Evolutionary conservation across 805 yeast genomes (phyloP), one percentile per base, ranked within the genome.

Genomic region (Wickerhamiella azyma): DNA sequence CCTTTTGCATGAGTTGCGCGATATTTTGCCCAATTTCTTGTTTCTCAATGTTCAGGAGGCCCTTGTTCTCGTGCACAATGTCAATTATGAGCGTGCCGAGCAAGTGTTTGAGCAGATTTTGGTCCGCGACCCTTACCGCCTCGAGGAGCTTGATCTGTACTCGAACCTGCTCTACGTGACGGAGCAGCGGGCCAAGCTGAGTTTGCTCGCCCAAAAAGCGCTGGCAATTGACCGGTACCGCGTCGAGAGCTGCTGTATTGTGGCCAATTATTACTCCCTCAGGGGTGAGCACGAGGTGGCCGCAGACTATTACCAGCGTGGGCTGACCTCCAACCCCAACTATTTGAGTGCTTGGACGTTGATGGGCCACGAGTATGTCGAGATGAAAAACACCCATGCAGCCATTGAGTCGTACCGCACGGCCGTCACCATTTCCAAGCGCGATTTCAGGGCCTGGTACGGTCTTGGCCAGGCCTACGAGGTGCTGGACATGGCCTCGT

Each of bases 341-440:
- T 85, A 94, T 54, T 67, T 86, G 16, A 76, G 85, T 51, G 96
- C 97, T 0, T 92, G 97, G 97, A 92, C 97, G 0, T 68, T 92
- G 48, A 86, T 92, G 96, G 99, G 99, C 9, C 99, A 92, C 63
- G 99, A 92, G 65, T 92, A 85, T 66, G 94, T 92, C 13, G 99
- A 92, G 61, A 70, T 92, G 55, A 88, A 89, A 58, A 92, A 92
- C 64, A 81, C 95, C 1, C 95, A 92, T 62, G 97, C 97, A 1
- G 98, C 98, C 1, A 92, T 92, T 46, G 96, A 89, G 66, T 79
- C 94, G 48, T 92, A 92, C 59, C 67, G 97, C 53, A 67, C 94
- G 38, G 99, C 97, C 0, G 89, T 88, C 1, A 96, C 86, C 59
- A 79, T 88, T 2, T 85, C 84, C 57, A 74, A 78, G 39, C 80